Evolutionary conservation across 305 asterid genomes (phyloP).

Genomic region (Euphrasia arctica): DNA sequence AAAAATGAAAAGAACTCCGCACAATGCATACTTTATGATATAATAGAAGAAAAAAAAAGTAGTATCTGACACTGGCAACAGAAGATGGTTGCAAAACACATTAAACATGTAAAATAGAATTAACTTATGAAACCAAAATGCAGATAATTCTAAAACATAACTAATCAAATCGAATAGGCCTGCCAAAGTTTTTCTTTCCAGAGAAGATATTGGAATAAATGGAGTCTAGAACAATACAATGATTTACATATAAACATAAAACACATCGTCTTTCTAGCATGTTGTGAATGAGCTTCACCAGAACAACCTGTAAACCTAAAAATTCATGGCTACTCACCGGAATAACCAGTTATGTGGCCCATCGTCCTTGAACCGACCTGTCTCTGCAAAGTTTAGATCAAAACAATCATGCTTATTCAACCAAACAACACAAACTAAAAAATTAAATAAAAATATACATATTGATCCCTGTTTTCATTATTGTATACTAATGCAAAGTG

Average conservation of each 20-base stretch:
- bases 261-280: conserved; percentile 5
- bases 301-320: not conserved
- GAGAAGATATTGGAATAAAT: not conserved
- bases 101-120: not conserved
- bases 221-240: not conserved
- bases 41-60: not conserved
- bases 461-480: conserved; percentile 1
- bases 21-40: conserved; percentile 6
- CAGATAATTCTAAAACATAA: not conserved
- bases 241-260: not conserved
- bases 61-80: conserved; percentile 1
- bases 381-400: conserved; percentile 44
- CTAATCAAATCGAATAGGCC: not conserved
- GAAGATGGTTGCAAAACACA: conserved; percentile 13
- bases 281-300: not conserved
- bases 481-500: conserved; percentile 9
- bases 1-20: not conserved
- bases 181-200: conserved; percentile 9
- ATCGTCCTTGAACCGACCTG: conserved; percentile 49
- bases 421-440: conserved; percentile 24
- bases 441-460: conserved; percentile 5
- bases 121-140: not conserved
- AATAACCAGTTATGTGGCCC: conserved; percentile 43
- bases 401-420: conserved; percentile 22
- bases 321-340: conserved; percentile 47